Evolutionary conservation across 2,329 filamentous ascomycete genomes (phyloP), one percentile per base, ranked within the genome.

Genomic region (Pyrenophora seminiperda): DNA sequence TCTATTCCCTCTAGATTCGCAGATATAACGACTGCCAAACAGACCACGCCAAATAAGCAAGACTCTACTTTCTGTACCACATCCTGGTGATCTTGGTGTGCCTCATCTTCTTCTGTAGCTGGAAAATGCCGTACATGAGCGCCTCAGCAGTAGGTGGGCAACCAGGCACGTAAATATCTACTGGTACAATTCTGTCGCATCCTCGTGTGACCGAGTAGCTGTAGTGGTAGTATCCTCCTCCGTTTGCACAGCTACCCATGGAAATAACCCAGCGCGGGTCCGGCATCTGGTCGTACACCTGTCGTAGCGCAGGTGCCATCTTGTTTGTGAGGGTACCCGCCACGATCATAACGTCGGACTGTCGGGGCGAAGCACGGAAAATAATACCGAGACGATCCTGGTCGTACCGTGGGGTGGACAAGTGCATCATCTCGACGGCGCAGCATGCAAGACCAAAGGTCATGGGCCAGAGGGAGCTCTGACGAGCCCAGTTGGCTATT

Each of bases 201-300:
- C 89, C 89, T 53, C 89, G 82, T 52, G 88, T 86, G 46, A 91
- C 89, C 64, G 82, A 86, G 77, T 93, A 93, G 74, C 85, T 89
- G 77, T 93, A 92, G 76, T 93, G 89, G 73, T 93, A 92, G 77
- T 93, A 93, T 45, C 89, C 89, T 54, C 89, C 89, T 42, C 89
- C 89, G 74, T 92, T 92, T 53, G 89, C 89, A 73, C 89, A 93
- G 67, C 85, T 89, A 10, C 89, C 89, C 89, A 93, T 93, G 63
- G 85, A 89, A 66, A 88, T 83, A 17, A 93, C 90, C 90, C 90
- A 96, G 69, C 88, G 84, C 19, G 91, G 91, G 24, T 96, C 91
- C 22, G 91, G 90, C 91, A 96, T 96, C 80, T 96, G 91, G 75
- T 96, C 91, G 78, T 96, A 96, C 55, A 95, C 88, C 77, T 94